Evolutionary conservation across 225 moss, liverwort and hornwort genomes (phyloP).

Genomic region (Pseudisothecium myosuroides): DNA sequence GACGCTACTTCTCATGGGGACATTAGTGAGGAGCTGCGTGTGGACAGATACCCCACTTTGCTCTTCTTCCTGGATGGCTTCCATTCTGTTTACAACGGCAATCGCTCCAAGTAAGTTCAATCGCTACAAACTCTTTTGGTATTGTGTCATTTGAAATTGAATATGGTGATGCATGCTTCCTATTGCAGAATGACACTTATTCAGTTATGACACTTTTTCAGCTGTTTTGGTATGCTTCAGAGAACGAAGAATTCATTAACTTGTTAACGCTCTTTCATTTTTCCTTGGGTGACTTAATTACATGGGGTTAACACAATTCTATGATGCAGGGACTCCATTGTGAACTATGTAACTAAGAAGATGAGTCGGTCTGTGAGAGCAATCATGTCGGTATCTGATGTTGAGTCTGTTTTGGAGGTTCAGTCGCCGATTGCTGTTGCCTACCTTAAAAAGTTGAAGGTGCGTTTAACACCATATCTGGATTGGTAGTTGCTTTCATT

Average conservation of each 20-base stretch:
- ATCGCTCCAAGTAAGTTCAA: conserved; percentile 8
- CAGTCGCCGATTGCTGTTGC: conserved; percentile 37
- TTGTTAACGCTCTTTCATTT: not conserved
- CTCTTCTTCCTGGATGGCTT: conserved; percentile 60
- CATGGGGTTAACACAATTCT: not conserved
- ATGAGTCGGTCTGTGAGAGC: conserved; percentile 26
- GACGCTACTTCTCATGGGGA: conserved; percentile 39
- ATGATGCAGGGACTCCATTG: conserved; percentile 45
- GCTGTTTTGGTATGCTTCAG: not conserved
- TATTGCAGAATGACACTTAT: not conserved
- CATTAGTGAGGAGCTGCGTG: conserved; percentile 28
- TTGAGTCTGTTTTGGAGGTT: conserved; percentile 19
- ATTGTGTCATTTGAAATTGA: not conserved
- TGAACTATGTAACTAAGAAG: conserved; percentile 47
- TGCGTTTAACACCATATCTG: not conserved
- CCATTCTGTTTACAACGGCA: conserved; percentile 34
- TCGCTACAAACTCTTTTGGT: not conserved
- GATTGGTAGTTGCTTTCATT: not conserved
- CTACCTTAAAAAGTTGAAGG: conserved; percentile 22
- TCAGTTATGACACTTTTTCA: not conserved
- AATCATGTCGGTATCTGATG: conserved; percentile 22
- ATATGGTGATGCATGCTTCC: not conserved
- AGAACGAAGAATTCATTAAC: not conserved
- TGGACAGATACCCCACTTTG: conserved; percentile 47
- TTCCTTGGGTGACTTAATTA: not conserved